Evolutionary conservation across 164 flowering plant genomes (phyloP).

Genomic region (Sextonia rubra): DNA sequence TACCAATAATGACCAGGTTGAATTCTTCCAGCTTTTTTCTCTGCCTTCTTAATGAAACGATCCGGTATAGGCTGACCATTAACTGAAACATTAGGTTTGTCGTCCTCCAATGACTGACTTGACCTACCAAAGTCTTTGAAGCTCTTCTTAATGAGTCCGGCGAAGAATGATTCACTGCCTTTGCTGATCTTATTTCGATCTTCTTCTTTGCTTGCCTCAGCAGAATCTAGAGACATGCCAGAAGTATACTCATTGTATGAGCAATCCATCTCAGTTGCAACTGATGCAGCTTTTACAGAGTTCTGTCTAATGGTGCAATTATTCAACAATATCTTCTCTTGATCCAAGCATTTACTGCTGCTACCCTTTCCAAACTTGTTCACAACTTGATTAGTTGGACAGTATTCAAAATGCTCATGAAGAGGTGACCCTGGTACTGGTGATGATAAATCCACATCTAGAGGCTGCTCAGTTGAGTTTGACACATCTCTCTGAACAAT

Average conservation of each 20-base stretch:
- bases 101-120: slow-evolving; percentile 27
- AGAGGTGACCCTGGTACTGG: slow-evolving; percentile 32
- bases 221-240: slow-evolving; percentile 35
- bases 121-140: slow-evolving; percentile 37
- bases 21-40: slow-evolving; percentile 78
- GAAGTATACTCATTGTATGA: slow-evolving; percentile 34
- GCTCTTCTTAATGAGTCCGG: slow-evolving; percentile 37
- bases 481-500: slow-evolving; percentile 12
- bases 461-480: slow-evolving; percentile 15
- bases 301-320: slow-evolving; percentile 26
- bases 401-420: slow-evolving; percentile 29
- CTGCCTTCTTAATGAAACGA: slow-evolving; percentile 71
- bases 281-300: slow-evolving; percentile 30
- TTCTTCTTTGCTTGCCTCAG: slow-evolving; percentile 28
- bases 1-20: slow-evolving; percentile 89
- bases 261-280: slow-evolving; percentile 44
- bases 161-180: slow-evolving; percentile 37
- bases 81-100: slow-evolving; percentile 39
- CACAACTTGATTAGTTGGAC: slow-evolving; percentile 20
- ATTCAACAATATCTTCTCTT: slow-evolving; percentile 25
- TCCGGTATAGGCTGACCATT: slow-evolving; percentile 75
- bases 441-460: slow-evolving; percentile 16
- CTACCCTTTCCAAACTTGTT: slow-evolving; percentile 24
- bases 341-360: slow-evolving; percentile 29
- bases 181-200: slow-evolving; percentile 25